Conservation (phyloP, 2,329 filamentous ascomycete species). For the Exophiala xenobiotica region DNA sequence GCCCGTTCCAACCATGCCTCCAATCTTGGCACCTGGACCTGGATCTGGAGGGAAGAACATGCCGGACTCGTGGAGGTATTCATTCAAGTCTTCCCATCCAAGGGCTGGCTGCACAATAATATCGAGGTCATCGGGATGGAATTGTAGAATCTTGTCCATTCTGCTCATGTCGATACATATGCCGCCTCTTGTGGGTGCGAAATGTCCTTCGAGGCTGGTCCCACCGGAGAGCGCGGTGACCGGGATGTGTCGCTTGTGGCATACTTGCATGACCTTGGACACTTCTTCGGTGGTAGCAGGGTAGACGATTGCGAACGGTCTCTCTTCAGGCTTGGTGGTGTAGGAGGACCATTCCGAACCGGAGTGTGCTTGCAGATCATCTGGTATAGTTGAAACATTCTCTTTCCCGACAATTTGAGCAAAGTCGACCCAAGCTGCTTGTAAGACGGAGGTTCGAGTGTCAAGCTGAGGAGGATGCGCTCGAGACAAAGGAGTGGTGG, state of each 20-base stretch:
- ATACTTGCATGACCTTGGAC: constrained; percentile 83
- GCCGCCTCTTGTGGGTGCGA: constrained; percentile 76
- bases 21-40: constrained; percentile 88
- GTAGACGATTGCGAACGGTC: constrained; percentile 65
- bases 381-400: constrained; percentile 57
- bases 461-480: constrained; percentile 55
- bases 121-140: constrained; percentile 77
- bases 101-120: constrained; percentile 77
- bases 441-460: constrained; percentile 56
- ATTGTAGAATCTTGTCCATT: constrained; percentile 76
- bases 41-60: constrained; percentile 93
- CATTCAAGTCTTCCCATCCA: constrained; percentile 83
- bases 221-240: constrained; percentile 86
- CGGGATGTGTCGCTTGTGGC: constrained; percentile 75
- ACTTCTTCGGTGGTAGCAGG: constrained; percentile 79
- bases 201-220: constrained; percentile 87
- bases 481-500: constrained; percentile 56
- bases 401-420: constrained; percentile 61
- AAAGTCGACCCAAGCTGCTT: constrained; percentile 65
- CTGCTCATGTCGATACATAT: constrained; percentile 81
- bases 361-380: constrained; percentile 57
- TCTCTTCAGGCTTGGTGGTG: constrained; percentile 41
- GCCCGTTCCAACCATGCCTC: constrained; percentile 61
- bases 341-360: constrained; percentile 65
- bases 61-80: constrained; percentile 67